Conservation (phyloP, 352 stramenopile genomes). For the Phytophthora fragariaefolia region DNA sequence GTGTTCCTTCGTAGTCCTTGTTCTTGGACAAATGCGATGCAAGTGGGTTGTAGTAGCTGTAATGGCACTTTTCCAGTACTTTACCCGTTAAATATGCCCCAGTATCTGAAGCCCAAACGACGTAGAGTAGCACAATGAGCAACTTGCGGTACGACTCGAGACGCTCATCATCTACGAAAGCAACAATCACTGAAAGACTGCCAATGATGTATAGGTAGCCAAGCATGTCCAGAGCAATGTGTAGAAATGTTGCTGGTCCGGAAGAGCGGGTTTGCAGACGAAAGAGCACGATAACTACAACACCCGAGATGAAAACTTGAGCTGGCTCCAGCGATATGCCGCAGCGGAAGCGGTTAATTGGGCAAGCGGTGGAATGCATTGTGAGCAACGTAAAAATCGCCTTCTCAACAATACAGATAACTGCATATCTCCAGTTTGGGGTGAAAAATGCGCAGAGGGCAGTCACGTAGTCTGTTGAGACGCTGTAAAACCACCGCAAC, state of each 20-base stretch:
- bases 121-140: slow-evolving; percentile 72
- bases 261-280: slow-evolving; percentile 43
- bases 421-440: slow-evolving; percentile 72
- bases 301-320: slow-evolving; percentile 57
- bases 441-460: slow-evolving; percentile 61
- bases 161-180: slow-evolving; percentile 70
- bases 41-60: slow-evolving; percentile 84
- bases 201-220: slow-evolving; percentile 79
- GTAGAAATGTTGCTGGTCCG: slow-evolving; percentile 37
- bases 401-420: slow-evolving; percentile 75
- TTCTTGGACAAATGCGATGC: slow-evolving; percentile 93
- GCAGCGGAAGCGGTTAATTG: slow-evolving; percentile 77
- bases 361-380: slow-evolving; percentile 69
- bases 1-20: slow-evolving; percentile 96
- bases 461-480: slow-evolving; percentile 65
- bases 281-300: slow-evolving; percentile 68
- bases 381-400: slow-evolving; percentile 71
- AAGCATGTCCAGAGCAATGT: slow-evolving; percentile 68
- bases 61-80: slow-evolving; percentile 85
- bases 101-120: slow-evolving; percentile 90
- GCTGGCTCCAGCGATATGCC: slow-evolving; percentile 53
- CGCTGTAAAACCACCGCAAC: slow-evolving; percentile 62
- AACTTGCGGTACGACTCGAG: slow-evolving; percentile 63
- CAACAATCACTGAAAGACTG: slow-evolving; percentile 64
- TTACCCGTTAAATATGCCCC: slow-evolving; percentile 95